Conservation (phyloP, 202 grass and related monocot genomes). For the Zoysia matrella region DNA sequence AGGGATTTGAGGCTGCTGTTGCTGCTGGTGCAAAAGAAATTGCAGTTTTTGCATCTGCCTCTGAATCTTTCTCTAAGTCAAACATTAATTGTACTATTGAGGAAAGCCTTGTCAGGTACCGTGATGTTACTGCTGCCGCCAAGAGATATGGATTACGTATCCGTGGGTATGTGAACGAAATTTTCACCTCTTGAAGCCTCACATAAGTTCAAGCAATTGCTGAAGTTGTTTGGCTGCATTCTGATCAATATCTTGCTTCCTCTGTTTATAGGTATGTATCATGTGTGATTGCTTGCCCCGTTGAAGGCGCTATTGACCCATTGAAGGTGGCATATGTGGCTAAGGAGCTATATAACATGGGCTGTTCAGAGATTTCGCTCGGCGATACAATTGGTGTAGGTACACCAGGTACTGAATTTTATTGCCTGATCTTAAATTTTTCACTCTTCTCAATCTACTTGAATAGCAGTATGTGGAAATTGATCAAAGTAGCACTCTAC, state of each 20-base stretch:
- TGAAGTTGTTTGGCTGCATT: not conserved
- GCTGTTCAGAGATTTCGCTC: slow-evolving; percentile 79
- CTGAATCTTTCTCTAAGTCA: slow-evolving; percentile 85
- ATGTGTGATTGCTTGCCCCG: slow-evolving; percentile 75
- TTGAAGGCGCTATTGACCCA: slow-evolving; percentile 64
- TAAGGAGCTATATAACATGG: slow-evolving; percentile 83
- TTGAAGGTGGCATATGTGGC: slow-evolving; percentile 83
- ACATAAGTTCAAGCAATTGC: not conserved
- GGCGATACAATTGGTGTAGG: slow-evolving; percentile 84
- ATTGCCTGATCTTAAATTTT: not conserved
- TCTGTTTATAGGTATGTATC: slow-evolving; percentile 76
- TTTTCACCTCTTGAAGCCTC: not conserved
- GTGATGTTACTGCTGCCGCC: slow-evolving; percentile 68
- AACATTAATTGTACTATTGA: slow-evolving; percentile 94
- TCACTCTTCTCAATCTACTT: not conserved
- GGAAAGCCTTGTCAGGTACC: slow-evolving; percentile 82
- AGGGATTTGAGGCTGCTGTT: slow-evolving; percentile 93
- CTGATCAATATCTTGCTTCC: not conserved
- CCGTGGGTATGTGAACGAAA: slow-evolving; percentile 68
- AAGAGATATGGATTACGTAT: slow-evolving; percentile 67
- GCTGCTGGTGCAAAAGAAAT: slow-evolving; percentile 90
- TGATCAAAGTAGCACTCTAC: not conserved
- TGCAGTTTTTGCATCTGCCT: slow-evolving; percentile 93
- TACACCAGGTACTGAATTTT: slow-evolving; percentile 66
- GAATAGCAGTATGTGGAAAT: not conserved